These are phyloP conservation scores for Fomitopsis serialis DNA, from an alignment of 768 basidiomycete species.

Conservation along the genomic window DNA sequence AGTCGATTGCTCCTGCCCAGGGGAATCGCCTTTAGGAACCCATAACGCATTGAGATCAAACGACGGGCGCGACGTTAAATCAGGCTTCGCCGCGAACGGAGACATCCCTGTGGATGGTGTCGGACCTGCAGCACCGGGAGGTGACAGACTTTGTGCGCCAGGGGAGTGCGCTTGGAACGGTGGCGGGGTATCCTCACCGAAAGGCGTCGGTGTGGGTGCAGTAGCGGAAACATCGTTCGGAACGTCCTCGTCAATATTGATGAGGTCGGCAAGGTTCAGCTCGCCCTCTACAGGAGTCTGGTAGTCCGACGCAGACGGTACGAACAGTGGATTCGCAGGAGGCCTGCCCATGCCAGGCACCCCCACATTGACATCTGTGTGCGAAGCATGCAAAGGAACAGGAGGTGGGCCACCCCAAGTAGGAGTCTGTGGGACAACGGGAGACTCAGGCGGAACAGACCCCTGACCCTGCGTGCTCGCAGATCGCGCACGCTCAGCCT, in stretches of 20 bases:
- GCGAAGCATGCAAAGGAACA: constrained; percentile 41
- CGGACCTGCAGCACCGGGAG: constrained; percentile 15
- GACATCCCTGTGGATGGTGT: constrained; percentile 24
- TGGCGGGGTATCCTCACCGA: constrained; percentile 4
- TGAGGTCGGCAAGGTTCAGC: constrained; percentile 68
- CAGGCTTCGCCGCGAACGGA: constrained; percentile 32
- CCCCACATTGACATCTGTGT: constrained; percentile 22
- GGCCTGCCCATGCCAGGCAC: constrained; percentile 22
- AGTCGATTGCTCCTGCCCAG: constrained; percentile 21
- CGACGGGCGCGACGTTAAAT: constrained; percentile 42
- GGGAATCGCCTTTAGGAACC: constrained; percentile 39
- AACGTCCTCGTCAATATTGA: constrained; percentile 69
- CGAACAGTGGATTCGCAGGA: constrained; percentile 30
- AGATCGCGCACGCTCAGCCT: constrained; percentile 37
- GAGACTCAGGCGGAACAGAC: constrained; percentile 73
- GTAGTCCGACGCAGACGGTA: constrained; percentile 37
- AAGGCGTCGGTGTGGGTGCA: constrained; percentile 9
- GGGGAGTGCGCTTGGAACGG: neutral
- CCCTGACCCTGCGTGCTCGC: constrained; percentile 25
- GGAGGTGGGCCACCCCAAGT: constrained; percentile 64
- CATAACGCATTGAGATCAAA: constrained; percentile 75
- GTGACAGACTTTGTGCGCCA: constrained; percentile 17
- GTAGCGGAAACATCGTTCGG: constrained; percentile 28
- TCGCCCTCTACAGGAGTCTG: constrained; percentile 45
- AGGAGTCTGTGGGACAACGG: constrained; percentile 37